A percentile compares a stretch with the other conserved stretches of the same genome.
Conservation (phyloP, 768 basidiomycete genomes). For the Mycena belliarum region DNA sequence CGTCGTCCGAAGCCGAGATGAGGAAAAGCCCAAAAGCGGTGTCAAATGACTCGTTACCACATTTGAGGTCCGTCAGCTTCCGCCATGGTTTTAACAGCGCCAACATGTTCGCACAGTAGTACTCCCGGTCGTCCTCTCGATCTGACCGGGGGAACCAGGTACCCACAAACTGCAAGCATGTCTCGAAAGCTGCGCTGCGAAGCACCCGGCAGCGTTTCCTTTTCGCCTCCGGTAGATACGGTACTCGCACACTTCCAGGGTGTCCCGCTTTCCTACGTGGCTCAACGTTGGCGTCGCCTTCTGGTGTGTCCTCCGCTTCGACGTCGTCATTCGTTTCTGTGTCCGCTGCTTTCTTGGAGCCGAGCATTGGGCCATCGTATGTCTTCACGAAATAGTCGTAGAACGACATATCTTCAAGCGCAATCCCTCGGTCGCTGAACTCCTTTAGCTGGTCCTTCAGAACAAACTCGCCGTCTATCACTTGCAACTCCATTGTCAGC, state of each 20-base stretch:
- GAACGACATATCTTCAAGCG: not conserved
- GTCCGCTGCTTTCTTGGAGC: too few species aligned
- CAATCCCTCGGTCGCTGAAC: conserved; percentile 1
- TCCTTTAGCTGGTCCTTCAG: conserved; percentile 11
- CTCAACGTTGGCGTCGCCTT: too few species aligned
- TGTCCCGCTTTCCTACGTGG: too few species aligned
- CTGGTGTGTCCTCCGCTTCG: too few species aligned
- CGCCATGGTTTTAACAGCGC: not conserved
- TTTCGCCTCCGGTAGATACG: too few species aligned
- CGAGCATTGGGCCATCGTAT: not conserved
- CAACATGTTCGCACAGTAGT: conserved; percentile 40
- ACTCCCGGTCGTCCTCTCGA: conserved; percentile 23
- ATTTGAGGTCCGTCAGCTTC: too few species aligned
- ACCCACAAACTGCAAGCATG: conserved; percentile 37
- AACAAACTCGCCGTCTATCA: not conserved
- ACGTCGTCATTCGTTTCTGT: too few species aligned
- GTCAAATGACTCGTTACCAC: too few species aligned
- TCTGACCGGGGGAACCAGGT: conserved; percentile 39
- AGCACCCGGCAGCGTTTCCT: not conserved
- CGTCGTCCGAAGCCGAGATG: too few species aligned
- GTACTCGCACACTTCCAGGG: too few species aligned
- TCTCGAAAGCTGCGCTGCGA: conserved; percentile 29
- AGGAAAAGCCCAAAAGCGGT: too few species aligned
- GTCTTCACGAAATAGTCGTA: not conserved
- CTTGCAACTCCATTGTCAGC: not conserved